Percentiles rank a stretch among this genome's conserved stretches.
Conservation (phyloP, 768 basidiomycete genomes). For the Asterophora lycoperdoides region DNA sequence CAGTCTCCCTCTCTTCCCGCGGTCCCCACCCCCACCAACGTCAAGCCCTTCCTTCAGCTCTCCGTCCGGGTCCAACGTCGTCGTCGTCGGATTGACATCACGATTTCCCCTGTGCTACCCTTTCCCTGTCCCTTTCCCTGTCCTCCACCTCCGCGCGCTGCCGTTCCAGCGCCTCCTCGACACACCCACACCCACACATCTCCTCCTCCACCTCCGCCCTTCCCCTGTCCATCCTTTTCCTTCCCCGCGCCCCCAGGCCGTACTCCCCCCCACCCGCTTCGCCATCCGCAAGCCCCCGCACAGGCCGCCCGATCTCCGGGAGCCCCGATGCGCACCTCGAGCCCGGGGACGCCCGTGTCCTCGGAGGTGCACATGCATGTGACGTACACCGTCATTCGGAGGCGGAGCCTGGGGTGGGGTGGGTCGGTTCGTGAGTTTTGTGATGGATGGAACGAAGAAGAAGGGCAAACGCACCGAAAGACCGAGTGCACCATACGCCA, state of each 20-base stretch:
- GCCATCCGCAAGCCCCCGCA: conserved; percentile 9
- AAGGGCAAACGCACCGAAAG: conserved; percentile 49
- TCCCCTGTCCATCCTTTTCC: not conserved
- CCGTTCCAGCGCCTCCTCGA: conserved; percentile 8
- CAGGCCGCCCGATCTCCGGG: conserved; percentile 14
- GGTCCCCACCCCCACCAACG: no score
- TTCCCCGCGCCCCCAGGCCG: no score
- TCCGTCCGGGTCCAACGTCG: no score
- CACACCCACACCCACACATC: conserved; percentile 17
- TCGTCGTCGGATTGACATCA: no score
- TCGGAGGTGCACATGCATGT: conserved; percentile 74
- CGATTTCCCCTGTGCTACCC: no score
- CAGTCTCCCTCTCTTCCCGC: conserved; percentile 55
- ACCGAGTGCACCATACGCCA: conserved; percentile 83
- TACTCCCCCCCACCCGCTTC: not conserved
- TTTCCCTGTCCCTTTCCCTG: no score
- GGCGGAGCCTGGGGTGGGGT: no score
- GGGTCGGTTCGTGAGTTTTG: no score
- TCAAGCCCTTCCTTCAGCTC: no score
- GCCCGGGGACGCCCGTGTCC: conserved; percentile 57
- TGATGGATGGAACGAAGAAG: no score
- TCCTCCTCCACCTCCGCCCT: conserved; percentile 12
- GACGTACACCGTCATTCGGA: conserved; percentile 72
- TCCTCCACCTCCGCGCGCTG: conserved; percentile 11
- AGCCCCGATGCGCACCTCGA: conserved; percentile 18